Evolutionary conservation across 2,329 filamentous ascomycete genomes (phyloP).

Genomic region (Mollisia scopiformis): DNA sequence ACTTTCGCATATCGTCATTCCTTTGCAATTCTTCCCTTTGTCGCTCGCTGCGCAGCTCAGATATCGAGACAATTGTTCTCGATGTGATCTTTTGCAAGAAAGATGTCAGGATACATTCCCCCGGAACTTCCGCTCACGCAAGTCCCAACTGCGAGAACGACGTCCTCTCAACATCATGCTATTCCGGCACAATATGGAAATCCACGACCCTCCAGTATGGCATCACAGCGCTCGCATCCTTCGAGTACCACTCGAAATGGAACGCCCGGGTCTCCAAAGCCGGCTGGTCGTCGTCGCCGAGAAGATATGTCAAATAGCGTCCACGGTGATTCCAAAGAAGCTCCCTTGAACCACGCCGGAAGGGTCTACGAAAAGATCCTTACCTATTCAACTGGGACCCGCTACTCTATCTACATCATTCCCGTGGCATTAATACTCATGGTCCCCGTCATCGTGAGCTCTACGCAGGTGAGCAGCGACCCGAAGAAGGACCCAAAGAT

Average conservation of each 20-base stretch:
- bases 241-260: neutral
- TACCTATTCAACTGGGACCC: constrained; percentile 3
- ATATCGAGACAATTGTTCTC: neutral
- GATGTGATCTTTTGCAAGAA: neutral
- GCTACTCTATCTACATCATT: constrained; percentile 16
- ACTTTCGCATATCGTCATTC: neutral
- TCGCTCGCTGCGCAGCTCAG: neutral
- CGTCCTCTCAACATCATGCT: neutral
- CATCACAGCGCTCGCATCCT: neutral
- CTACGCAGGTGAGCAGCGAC: constrained; percentile 71
- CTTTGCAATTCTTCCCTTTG: neutral
- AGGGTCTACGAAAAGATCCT: constrained; percentile 11
- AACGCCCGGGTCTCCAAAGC: neutral
- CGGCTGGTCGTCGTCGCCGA: constrained; percentile 1
- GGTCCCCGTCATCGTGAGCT: constrained; percentile 10
- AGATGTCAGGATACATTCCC: neutral
- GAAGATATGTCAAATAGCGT: neutral
- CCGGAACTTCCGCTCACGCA: constrained; percentile 6
- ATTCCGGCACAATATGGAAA: neutral
- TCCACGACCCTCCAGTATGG: neutral
- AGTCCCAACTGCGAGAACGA: constrained; percentile 1
- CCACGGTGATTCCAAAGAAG: neutral
- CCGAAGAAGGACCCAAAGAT: constrained; percentile 48
- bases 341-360: constrained; percentile 10
- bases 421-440: constrained; percentile 8